Evolutionary conservation across 208 protist genomes (phyloP).

Genomic region (Wallacemonas rigidus): DNA sequence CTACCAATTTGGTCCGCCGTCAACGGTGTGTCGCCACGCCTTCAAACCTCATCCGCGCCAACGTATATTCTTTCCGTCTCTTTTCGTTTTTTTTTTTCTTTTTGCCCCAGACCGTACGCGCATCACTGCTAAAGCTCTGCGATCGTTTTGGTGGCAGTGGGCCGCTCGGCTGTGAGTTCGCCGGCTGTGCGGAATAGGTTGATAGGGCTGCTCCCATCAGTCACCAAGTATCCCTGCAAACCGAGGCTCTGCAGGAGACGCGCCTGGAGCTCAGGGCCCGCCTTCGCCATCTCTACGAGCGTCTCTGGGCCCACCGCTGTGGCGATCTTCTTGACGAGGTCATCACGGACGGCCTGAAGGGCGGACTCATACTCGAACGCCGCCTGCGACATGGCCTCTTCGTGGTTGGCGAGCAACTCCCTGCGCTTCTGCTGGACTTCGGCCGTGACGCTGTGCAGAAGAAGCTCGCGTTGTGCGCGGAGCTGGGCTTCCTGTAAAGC

Average conservation of each 20-base stretch:
- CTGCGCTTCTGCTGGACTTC: conserved; percentile 56
- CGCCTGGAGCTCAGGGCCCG: conserved; percentile 81
- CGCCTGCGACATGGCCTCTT: conserved; percentile 34
- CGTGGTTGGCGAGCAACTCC: conserved; percentile 42
- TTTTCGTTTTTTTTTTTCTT: conserved; percentile 14
- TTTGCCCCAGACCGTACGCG: background rate
- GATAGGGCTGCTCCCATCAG: conserved; percentile 90
- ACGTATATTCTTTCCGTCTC: background rate
- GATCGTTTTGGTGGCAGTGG: conserved; percentile 1
- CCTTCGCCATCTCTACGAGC: conserved; percentile 77
- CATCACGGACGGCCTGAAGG: conserved; percentile 45
- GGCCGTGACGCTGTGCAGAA: conserved; percentile 44
- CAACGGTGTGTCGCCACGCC: no score
- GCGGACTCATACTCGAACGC: conserved; percentile 35
- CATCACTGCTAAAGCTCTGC: background rate
- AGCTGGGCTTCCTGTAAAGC: conserved; percentile 74
- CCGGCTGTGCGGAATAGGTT: conserved; percentile 90
- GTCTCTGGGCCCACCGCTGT: conserved; percentile 72
- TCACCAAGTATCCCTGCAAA: conserved; percentile 91
- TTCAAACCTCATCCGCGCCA: no score
- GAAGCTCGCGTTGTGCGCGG: conserved; percentile 68
- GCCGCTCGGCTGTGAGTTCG: conserved; percentile 52
- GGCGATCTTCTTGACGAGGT: conserved; percentile 53
- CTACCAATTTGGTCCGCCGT: no score
- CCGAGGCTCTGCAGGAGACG: conserved; percentile 76